Conservation (phyloP, 768 basidiomycete species). For the Lanmaoa rubissima region DNA sequence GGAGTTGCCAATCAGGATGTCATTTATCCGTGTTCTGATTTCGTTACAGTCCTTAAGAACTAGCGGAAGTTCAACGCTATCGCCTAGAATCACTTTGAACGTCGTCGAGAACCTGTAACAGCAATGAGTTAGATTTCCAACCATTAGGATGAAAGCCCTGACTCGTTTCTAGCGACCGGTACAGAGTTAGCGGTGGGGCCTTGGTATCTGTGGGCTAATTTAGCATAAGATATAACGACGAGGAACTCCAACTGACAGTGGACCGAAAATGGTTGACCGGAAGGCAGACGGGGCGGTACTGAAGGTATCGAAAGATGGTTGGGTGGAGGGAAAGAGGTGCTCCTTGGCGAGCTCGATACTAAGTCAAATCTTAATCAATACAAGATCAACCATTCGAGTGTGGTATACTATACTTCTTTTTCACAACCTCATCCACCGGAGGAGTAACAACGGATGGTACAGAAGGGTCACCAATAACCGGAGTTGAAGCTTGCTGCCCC, state of each 20-base stretch:
- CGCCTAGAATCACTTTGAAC: conserved; percentile 51
- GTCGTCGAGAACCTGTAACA: conserved; percentile 25
- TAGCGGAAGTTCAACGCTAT: conserved; percentile 50
- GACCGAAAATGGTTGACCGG: conserved; percentile 64
- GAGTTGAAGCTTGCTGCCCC: conserved; percentile 12
- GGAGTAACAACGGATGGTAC: conserved; percentile 7
- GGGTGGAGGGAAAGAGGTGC: conserved; percentile 44
- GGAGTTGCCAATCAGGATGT: conserved; percentile 36
- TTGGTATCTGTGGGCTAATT: conserved; percentile 25
- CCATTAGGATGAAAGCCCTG: conserved; percentile 2
- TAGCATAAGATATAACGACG: background rate
- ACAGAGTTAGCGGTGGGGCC: conserved; percentile 10
- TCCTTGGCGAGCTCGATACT: conserved; percentile 46
- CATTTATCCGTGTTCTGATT: conserved; percentile 35
- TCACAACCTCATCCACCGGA: conserved; percentile 21
- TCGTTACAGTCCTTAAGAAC: conserved; percentile 41
- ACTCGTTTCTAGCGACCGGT: conserved; percentile 17
- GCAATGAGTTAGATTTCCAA: conserved; percentile 3
- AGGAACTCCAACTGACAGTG: conserved; percentile 45
- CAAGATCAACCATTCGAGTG: background rate
- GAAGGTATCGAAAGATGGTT: conserved; percentile 22
- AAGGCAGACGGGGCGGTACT: conserved; percentile 36
- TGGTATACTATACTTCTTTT: conserved; percentile 21
- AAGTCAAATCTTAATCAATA: conserved; percentile 5
- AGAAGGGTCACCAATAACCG: conserved; percentile 1